A percentile compares a stretch with the other conserved stretches of the same genome.
These are phyloP conservation scores for Exophiala spinifera DNA, from an alignment of 2,329 filamentous ascomycete species.

Conservation along the genomic window DNA sequence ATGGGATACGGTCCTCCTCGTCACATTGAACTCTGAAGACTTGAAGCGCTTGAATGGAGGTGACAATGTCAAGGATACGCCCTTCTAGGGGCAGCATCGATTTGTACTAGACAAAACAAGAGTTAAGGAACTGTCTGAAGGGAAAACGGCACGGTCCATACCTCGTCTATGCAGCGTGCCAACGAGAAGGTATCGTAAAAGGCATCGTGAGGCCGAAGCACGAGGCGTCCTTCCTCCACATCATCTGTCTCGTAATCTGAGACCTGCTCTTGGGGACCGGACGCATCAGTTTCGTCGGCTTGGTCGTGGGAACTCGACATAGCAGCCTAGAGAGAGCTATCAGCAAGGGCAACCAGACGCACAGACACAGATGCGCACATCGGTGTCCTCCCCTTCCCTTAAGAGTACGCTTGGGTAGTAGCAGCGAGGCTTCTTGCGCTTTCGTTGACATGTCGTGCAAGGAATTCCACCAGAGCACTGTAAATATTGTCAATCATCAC, in stretches of 20 bases:
- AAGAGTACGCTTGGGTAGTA: conserved; percentile 11
- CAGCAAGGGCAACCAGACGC: background rate
- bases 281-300: background rate
- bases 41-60: conserved; percentile 9
- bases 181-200: conserved; percentile 19
- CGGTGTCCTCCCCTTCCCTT: conserved; percentile 10
- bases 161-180: conserved; percentile 19
- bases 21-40: conserved; percentile 10
- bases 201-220: conserved; percentile 5
- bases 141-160: background rate
- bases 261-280: conserved; percentile 3
- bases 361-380: conserved; percentile 6
- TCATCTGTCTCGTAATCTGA: conserved; percentile 2
- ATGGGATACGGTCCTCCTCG: background rate
- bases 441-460: conserved; percentile 22
- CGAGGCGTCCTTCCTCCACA: background rate
- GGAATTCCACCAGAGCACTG: conserved; percentile 23
- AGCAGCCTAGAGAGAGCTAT: background rate
- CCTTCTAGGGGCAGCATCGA: conserved; percentile 6
- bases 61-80: conserved; percentile 6
- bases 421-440: conserved; percentile 22
- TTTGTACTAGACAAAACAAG: conserved; percentile 14
- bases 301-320: background rate
- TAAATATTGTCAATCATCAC: conserved; percentile 1
- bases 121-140: background rate